Percentiles rank a stretch among this genome's conserved stretches.
Evolutionary conservation across 2,329 filamentous ascomycete species (phyloP).

Genomic region (Paecilomyces formosus): DNA sequence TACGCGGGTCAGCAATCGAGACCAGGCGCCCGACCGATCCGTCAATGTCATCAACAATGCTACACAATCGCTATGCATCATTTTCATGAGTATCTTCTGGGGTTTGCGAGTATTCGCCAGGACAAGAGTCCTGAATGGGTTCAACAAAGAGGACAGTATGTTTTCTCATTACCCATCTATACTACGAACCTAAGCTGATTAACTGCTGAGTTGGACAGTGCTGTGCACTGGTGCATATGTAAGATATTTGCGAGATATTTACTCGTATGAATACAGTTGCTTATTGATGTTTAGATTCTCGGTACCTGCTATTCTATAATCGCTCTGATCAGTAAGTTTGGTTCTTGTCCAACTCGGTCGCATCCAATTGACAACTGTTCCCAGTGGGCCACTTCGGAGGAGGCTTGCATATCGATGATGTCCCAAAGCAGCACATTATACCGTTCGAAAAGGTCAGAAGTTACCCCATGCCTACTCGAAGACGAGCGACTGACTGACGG

Average conservation of each 20-base stretch:
- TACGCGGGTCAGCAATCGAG: not conserved
- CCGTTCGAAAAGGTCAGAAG: slow-evolving; percentile 28
- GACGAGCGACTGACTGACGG: not conserved
- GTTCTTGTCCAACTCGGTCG: not conserved
- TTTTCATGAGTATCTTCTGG: slow-evolving; percentile 18
- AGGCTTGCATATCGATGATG: slow-evolving; percentile 28
- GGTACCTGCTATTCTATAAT: slow-evolving; percentile 17
- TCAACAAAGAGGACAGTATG: slow-evolving; percentile 20
- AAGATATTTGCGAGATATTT: not conserved
- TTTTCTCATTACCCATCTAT: not conserved
- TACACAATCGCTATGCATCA: slow-evolving; percentile 20
- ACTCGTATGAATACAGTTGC: not conserved
- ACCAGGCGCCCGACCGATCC: slow-evolving; percentile 8
- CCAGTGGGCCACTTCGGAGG: slow-evolving; percentile 28
- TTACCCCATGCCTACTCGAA: not conserved
- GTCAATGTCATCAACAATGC: slow-evolving; percentile 19
- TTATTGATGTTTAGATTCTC: slow-evolving; percentile 5
- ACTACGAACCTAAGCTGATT: not conserved
- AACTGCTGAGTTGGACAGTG: not conserved
- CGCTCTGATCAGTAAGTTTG: slow-evolving; percentile 15
- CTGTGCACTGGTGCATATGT: not conserved
- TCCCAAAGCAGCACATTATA: slow-evolving; percentile 19
- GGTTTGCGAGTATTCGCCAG: slow-evolving; percentile 16
- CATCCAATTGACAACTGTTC: slow-evolving; percentile 3
- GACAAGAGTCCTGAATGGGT: slow-evolving; percentile 14